Base-by-base conservation (phyloP, 139 green algal species). In the Gonium pectorale region DNA sequence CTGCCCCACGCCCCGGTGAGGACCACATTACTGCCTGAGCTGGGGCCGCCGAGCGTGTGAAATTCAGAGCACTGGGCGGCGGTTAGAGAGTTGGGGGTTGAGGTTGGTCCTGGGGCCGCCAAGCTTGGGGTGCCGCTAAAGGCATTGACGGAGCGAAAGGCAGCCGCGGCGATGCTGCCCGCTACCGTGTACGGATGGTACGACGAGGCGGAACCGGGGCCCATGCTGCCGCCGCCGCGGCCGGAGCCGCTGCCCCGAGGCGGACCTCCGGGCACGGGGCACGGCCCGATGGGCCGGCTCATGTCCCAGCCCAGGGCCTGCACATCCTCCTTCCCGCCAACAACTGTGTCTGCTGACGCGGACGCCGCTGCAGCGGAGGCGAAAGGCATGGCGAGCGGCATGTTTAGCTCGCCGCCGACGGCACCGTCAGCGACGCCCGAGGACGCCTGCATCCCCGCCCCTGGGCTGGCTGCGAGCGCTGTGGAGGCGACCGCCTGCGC, bases 91-190 rank as follows among this genome's bases (percentile, higher is more conserved):
- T 2, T 51, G 37, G 52, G 21, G 1, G 38, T 26, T 37, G 56
- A 66, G 24, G 33, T 33, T 17, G 40, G 43, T 29, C 1, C 29
- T 44, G 64, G 71, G 71, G 2, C 24, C 33, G 33, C 33, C 71
- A 24, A 80, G 71, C 19, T 22, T 67, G 31, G 71, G 73, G 0
- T 69, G 73, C 33, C 33, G 15, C 35, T 33, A 11, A 80, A 27
- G 24, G 51, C 56, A 37, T 59, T 64, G 5, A 67, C 52, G 38
- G 75, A 82, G 43, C 75, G 75, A 22, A 60, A 59, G 5, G 75
- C 75, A 3, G 75, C 75, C 15, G 75, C 75, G 6, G 75, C 75
- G 60, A 82, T 82, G 75, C 59, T 72, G 38, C 73, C 73, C 1
- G 46, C 13, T 5, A 79, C 8, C 8, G 11, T 13, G 3, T 24